These are phyloP conservation scores for Blastobotrys robertii DNA, from an alignment of 805 yeast species.

Conservation along the genomic window DNA sequence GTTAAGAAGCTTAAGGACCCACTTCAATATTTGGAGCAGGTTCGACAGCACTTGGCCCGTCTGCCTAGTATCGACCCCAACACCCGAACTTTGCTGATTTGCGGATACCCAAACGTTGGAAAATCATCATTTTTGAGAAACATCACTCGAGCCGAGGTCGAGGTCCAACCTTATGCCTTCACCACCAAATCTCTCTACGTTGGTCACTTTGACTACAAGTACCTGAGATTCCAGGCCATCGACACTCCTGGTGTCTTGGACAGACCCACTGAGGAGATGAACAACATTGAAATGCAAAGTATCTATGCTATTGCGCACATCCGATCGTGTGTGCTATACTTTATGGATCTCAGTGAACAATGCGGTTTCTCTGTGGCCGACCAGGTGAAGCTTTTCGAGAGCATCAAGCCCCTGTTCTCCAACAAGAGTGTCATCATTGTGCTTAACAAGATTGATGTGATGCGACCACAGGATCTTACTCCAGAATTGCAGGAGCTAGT, in stretches of 20 bases:
- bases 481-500: conserved; percentile 64
- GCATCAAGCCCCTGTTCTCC: conserved; percentile 94
- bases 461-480: conserved; percentile 74
- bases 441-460: conserved; percentile 88
- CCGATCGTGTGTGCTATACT: conserved; percentile 91
- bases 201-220: conserved; percentile 98
- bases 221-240: conserved; percentile 94
- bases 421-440: conserved; percentile 95
- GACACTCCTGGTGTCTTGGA: conserved; percentile 99
- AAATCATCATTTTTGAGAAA: conserved; percentile 89
- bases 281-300: conserved; percentile 98
- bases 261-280: conserved; percentile 99
- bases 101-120: conserved; percentile 99
- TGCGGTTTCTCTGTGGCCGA: conserved; percentile 98
- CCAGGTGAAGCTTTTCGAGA: conserved; percentile 93
- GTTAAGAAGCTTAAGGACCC: conserved; percentile 94
- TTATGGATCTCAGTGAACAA: conserved; percentile 98
- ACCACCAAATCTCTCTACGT: conserved; percentile 96
- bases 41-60: conserved; percentile 98
- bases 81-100: conserved; percentile 91
- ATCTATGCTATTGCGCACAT: conserved; percentile 98
- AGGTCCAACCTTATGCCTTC: conserved; percentile 98
- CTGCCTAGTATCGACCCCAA: conserved; percentile 97
- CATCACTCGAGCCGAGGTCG: conserved; percentile 97
- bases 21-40: conserved; percentile 88